These are phyloP conservation scores for Castanea mollissima DNA, from an alignment of 306 rosid species.

Conservation along the genomic window DNA sequence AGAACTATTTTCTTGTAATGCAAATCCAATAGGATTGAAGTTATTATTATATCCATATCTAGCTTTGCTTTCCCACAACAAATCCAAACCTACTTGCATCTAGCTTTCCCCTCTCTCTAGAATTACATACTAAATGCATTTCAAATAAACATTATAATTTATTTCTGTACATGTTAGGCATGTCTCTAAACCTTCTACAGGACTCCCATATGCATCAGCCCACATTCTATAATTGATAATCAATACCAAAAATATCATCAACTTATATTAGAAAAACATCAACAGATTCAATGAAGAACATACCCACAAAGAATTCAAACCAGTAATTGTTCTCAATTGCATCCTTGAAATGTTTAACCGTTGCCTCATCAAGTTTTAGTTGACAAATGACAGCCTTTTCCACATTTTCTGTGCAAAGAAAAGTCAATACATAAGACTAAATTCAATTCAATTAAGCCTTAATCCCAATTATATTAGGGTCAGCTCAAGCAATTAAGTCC, in stretches of 20 bases:
- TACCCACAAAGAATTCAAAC: slow-evolving; percentile 99
- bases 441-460: neutral
- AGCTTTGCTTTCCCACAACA: neutral
- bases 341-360: slow-evolving; percentile 83
- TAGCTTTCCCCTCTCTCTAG: neutral
- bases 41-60: neutral
- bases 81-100: neutral
- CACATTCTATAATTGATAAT: slow-evolving; percentile 8
- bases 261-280: slow-evolving; percentile 1
- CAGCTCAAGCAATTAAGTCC: slow-evolving; percentile 12
- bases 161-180: neutral
- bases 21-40: neutral
- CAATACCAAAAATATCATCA: neutral
- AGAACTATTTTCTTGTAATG: neutral
- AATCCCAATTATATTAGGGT: slow-evolving; percentile 4
- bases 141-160: neutral
- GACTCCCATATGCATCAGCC: neutral
- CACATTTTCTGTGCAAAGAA: slow-evolving; percentile 60
- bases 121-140: neutral
- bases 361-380: slow-evolving; percentile 54
- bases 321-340: slow-evolving; percentile 92
- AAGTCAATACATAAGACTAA: slow-evolving; percentile 5
- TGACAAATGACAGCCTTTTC: slow-evolving; percentile 66
- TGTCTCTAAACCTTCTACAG: neutral
- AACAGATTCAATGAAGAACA: slow-evolving; percentile 30